Percentiles rank a stretch among this genome's conserved stretches.
phyloP scores from a whole-genome alignment of 345 rosid species.

The Syzygium aromaticum region DNA sequence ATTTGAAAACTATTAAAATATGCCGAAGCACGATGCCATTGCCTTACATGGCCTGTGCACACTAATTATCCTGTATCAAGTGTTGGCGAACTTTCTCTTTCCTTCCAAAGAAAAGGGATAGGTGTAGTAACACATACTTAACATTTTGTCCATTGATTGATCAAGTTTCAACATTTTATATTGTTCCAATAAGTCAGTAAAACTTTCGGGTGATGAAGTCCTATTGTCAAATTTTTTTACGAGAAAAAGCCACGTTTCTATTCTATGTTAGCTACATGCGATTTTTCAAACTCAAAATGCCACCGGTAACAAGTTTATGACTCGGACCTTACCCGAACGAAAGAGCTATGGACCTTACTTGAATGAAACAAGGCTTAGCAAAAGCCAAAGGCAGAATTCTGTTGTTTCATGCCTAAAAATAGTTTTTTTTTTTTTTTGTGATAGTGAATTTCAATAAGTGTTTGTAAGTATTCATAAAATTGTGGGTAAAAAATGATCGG shows the following conservation, averaged over 20 bases:
- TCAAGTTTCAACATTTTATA: too few species aligned
- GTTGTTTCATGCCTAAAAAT: neutral
- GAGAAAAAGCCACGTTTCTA: neutral
- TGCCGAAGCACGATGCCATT: neutral
- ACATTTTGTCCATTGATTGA: too few species aligned
- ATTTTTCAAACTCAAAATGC: neutral
- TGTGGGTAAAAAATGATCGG: neutral
- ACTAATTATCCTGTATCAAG: neutral
- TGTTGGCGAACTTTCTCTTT: neutral
- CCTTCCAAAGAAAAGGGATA: neutral
- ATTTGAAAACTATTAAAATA: neutral
- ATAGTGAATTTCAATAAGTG: neutral
- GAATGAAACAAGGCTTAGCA: neutral
- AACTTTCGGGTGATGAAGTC: too few species aligned
- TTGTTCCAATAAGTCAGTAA: too few species aligned
- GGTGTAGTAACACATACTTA: neutral
- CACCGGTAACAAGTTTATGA: neutral
- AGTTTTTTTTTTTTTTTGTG: neutral
- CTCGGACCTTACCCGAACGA: neutral
- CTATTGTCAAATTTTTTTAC: too few species aligned
- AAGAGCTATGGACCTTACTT: neutral
- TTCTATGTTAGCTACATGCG: neutral
- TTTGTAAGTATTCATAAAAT: neutral
- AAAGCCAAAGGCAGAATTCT: neutral
- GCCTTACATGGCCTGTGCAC: neutral